Evolutionary conservation across 192 early-diverging fungal species (phyloP), one percentile per base, ranked within the genome.

Genomic region (Phlyctochytrium bullatum): DNA sequence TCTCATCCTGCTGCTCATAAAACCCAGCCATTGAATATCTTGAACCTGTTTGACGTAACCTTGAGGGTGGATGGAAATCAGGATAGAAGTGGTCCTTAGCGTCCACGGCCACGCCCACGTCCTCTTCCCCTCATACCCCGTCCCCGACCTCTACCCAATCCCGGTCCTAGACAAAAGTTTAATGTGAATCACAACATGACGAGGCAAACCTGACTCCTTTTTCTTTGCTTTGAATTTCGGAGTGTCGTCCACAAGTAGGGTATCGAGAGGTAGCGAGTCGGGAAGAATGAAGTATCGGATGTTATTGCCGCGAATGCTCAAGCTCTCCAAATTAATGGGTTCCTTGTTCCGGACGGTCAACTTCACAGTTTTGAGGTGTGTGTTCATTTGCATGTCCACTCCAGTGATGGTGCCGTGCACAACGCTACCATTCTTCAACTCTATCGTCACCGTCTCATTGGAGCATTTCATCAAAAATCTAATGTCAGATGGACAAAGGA

Each of bases 371-470:
- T 96, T 97, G 76, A 99, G 82, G 78, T 99, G 97, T 67, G 93
- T 98, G 80, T 99, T 99, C 97, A 99, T 99, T 78, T 89, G 91
- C 94, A 99, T 96, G 71, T 99, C 97, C 25, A 98, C 95, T 52
- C 91, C 91, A 34, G 92, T 93, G 62, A 99, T 88, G 23, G 96
- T 99, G 60, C 97, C 97, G 73, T 92, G 89, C 36, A 99, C 92
- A 66, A 96, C 84, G 17, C 96, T 98, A 58, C 97, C 97, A 75
- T 99, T 99, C 72, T 99, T 99, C 59, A 99, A 86, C 82, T 99
- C 97, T 75, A 99, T 91, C 12, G 96, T 97, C 52, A 99, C 97
- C 30, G 94, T 94, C 83, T 98, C 95, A 77, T 92, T 93, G 67
- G 88, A 90, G 75, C 93, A 87, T 83, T 98, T 98, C 93, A 96